Percentiles rank a stretch among this genome's conserved stretches.
Evolutionary conservation across 2,329 filamentous ascomycete genomes (phyloP).

Genomic region (Trichoderma sp.): DNA sequence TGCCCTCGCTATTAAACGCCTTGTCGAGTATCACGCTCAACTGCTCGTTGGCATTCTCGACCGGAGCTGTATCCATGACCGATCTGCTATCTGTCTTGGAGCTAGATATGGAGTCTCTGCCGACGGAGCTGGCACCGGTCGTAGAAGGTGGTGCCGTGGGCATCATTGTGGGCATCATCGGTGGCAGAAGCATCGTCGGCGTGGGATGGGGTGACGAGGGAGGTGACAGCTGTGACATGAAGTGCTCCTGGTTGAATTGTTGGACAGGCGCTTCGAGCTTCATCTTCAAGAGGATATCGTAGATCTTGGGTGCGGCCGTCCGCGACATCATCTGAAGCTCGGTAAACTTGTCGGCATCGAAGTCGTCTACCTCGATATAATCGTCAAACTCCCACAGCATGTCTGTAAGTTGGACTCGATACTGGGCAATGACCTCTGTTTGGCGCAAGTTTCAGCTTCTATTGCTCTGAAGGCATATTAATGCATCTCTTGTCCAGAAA

Average conservation of each 20-base stretch:
- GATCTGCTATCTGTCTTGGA: slow-evolving; percentile 22
- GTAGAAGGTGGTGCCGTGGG: slow-evolving; percentile 9
- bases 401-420: slow-evolving; percentile 46
- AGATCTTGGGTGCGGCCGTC: slow-evolving; percentile 46
- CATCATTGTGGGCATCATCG: background rate
- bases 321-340: slow-evolving; percentile 48
- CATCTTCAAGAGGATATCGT: slow-evolving; percentile 52
- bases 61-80: slow-evolving; percentile 20
- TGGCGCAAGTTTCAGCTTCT: background rate
- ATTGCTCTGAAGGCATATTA: background rate
- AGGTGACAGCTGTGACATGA: slow-evolving; percentile 30
- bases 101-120: slow-evolving; percentile 27
- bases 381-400: slow-evolving; percentile 58
- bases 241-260: slow-evolving; percentile 28
- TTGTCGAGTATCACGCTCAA: slow-evolving; percentile 24
- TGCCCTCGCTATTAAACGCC: background rate
- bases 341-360: slow-evolving; percentile 49
- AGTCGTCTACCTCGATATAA: slow-evolving; percentile 47
- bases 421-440: slow-evolving; percentile 49
- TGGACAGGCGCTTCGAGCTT: slow-evolving; percentile 42
- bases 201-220: slow-evolving; percentile 25
- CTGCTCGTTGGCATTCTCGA: slow-evolving; percentile 32
- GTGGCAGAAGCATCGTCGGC: slow-evolving; percentile 12
- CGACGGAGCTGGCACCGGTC: slow-evolving; percentile 22
- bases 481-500: background rate